phyloP scores from a whole-genome alignment of 1,284 basidiomycete species.

The Agroathelia rolfsii region DNA sequence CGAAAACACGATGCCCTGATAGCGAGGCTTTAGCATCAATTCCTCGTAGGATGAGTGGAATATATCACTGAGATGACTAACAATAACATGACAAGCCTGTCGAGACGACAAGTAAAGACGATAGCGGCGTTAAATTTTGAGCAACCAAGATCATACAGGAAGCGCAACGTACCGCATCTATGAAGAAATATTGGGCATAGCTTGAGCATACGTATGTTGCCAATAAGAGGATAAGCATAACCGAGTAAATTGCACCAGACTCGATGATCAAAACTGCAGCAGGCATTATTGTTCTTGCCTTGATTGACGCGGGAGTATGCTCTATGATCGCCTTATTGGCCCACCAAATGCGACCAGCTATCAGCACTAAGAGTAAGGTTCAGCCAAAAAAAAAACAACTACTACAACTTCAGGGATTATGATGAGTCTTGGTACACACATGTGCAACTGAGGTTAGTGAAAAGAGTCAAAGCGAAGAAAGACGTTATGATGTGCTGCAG shows the following conservation, averaged over 20 bases:
- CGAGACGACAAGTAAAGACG: too few species aligned
- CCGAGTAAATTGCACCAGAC: constrained; percentile 31
- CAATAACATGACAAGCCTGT: too few species aligned
- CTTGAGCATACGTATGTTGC: constrained; percentile 24
- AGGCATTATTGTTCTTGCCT: constrained; percentile 18
- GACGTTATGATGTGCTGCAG: constrained; percentile 24
- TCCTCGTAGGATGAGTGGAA: neutral
- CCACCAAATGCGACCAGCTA: constrained; percentile 27
- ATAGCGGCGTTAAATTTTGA: too few species aligned
- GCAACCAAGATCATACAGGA: constrained; percentile 14
- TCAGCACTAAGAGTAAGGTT: too few species aligned
- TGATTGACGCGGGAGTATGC: too few species aligned
- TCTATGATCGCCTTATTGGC: constrained; percentile 18
- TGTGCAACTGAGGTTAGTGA: constrained; percentile 27
- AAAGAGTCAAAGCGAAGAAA: constrained; percentile 26
- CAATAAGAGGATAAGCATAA: constrained; percentile 23
- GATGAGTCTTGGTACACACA: too few species aligned
- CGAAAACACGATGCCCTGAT: constrained; percentile 24
- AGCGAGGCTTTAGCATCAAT: too few species aligned
- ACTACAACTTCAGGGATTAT: too few species aligned
- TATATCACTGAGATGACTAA: neutral
- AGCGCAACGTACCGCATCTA: too few species aligned
- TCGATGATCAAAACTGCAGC: constrained; percentile 28
- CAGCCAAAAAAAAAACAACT: neutral
- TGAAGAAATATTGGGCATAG: constrained; percentile 27